phyloP scores from a whole-genome alignment of 1,284 basidiomycete genomes.

The Heterobasidion occidentale region DNA sequence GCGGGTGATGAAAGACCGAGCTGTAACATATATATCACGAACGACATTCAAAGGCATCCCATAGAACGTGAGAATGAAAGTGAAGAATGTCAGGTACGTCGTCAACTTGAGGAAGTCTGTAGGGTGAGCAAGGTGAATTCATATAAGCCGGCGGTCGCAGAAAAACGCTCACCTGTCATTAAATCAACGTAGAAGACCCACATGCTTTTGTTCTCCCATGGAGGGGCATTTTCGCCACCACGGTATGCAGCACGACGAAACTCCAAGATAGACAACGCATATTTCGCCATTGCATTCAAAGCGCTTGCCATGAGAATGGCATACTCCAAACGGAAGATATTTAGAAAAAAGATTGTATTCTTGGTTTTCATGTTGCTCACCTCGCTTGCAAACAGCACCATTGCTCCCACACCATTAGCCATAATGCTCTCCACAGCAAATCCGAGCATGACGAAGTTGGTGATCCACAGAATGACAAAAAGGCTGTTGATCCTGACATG shows the following conservation, averaged over 20 bases:
- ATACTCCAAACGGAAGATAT: slow-evolving; percentile 46
- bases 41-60: slow-evolving; percentile 97
- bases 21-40: slow-evolving; percentile 93
- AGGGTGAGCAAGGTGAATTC: background rate
- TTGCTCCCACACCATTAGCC: slow-evolving; percentile 75
- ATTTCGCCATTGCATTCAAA: slow-evolving; percentile 77
- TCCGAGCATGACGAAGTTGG: slow-evolving; percentile 68
- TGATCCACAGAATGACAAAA: slow-evolving; percentile 61
- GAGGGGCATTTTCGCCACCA: slow-evolving; percentile 81
- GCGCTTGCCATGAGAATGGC: slow-evolving; percentile 83
- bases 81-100: slow-evolving; percentile 91
- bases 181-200: slow-evolving; percentile 94
- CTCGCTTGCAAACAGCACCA: slow-evolving; percentile 94
- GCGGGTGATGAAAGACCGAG: slow-evolving; percentile 83
- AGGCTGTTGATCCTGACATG: slow-evolving; percentile 77
- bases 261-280: slow-evolving; percentile 81
- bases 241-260: slow-evolving; percentile 65
- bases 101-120: slow-evolving; percentile 89
- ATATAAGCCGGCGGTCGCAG: background rate
- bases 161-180: slow-evolving; percentile 56
- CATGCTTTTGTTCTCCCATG: slow-evolving; percentile 98
- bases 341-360: background rate
- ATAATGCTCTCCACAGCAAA: slow-evolving; percentile 77
- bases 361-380: slow-evolving; percentile 31
- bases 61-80: slow-evolving; percentile 87